These are phyloP conservation scores for Orobanche coerulescens DNA, from an alignment of 257 asterid species.

Conservation along the genomic window DNA sequence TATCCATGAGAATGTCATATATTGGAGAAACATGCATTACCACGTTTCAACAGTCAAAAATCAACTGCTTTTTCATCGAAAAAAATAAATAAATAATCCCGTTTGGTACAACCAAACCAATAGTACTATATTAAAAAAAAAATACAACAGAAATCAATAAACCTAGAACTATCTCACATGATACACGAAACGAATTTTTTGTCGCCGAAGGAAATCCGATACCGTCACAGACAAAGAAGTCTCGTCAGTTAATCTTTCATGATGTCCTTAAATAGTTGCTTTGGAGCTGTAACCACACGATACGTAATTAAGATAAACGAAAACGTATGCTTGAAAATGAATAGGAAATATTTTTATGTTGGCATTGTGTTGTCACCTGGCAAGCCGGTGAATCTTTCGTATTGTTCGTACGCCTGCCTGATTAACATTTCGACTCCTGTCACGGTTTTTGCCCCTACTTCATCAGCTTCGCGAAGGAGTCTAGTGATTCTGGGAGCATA, in stretches of 20 bases:
- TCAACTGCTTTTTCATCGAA: background rate
- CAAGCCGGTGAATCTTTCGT: slow-evolving; percentile 81
- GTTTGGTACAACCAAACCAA: slow-evolving; percentile 4
- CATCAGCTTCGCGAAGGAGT: slow-evolving; percentile 67
- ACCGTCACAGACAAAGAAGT: background rate
- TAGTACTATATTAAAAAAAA: slow-evolving; percentile 16
- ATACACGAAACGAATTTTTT: background rate
- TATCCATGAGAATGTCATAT: too few species aligned
- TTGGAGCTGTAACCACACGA: slow-evolving; percentile 58
- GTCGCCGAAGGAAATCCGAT: background rate
- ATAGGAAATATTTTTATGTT: background rate
- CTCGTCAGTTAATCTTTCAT: slow-evolving; percentile 35
- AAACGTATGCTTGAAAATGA: background rate
- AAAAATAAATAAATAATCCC: background rate
- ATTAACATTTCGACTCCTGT: slow-evolving; percentile 87
- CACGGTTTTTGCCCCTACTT: slow-evolving; percentile 70
- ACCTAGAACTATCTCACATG: background rate
- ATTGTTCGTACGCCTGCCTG: slow-evolving; percentile 89
- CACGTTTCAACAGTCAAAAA: background rate
- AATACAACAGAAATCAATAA: slow-evolving; percentile 13
- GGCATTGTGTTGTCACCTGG: slow-evolving; percentile 42
- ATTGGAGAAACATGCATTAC: too few species aligned
- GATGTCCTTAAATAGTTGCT: slow-evolving; percentile 60
- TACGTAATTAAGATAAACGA: slow-evolving; percentile 12
- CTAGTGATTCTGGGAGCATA: slow-evolving; percentile 87